A percentile compares a stretch with the other conserved stretches of the same genome.
Evolutionary conservation across 768 basidiomycete species (phyloP).

Genomic region (Hericium coralloides): DNA sequence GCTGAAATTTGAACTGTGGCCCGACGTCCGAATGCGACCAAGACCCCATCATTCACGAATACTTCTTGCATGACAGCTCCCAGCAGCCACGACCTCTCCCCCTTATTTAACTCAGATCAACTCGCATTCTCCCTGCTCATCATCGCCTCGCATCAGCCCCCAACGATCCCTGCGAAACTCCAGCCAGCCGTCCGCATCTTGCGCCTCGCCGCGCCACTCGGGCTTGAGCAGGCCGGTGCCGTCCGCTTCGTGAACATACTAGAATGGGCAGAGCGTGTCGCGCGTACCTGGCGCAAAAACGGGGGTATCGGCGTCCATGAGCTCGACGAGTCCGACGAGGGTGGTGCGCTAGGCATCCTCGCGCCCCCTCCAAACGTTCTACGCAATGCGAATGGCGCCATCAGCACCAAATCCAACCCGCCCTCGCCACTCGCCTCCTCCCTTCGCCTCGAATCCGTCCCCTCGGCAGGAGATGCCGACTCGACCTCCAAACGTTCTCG

Average conservation of each 20-base stretch:
- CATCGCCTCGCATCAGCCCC: slow-evolving; percentile 27
- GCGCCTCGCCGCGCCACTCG: slow-evolving; percentile 24
- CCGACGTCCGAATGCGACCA: no score
- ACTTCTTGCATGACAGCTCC: background rate
- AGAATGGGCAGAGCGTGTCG: slow-evolving; percentile 32
- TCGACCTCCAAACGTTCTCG: background rate
- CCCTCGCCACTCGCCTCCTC: background rate
- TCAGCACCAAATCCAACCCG: slow-evolving; percentile 1
- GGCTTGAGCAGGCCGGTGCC: slow-evolving; percentile 24
- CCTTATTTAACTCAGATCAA: slow-evolving; percentile 25
- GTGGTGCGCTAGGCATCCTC: slow-evolving; percentile 15
- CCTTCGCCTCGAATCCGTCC: background rate
- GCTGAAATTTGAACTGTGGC: slow-evolving; percentile 2
- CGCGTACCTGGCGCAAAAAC: slow-evolving; percentile 26
- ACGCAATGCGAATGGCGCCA: background rate
- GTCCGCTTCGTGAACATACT: slow-evolving; percentile 27
- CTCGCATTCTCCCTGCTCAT: slow-evolving; percentile 30
- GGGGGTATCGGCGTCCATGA: slow-evolving; percentile 21
- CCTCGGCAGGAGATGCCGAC: background rate
- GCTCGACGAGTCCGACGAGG: slow-evolving; percentile 17
- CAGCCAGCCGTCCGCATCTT: slow-evolving; percentile 27
- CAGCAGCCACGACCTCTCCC: slow-evolving; percentile 20
- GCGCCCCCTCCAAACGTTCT: slow-evolving; percentile 17
- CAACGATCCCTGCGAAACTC: slow-evolving; percentile 18
- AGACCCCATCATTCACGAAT: background rate